These are phyloP conservation scores for Aspergillus sp. DNA, from an alignment of 2,329 filamentous ascomycete genomes.

Conservation along the genomic window DNA sequence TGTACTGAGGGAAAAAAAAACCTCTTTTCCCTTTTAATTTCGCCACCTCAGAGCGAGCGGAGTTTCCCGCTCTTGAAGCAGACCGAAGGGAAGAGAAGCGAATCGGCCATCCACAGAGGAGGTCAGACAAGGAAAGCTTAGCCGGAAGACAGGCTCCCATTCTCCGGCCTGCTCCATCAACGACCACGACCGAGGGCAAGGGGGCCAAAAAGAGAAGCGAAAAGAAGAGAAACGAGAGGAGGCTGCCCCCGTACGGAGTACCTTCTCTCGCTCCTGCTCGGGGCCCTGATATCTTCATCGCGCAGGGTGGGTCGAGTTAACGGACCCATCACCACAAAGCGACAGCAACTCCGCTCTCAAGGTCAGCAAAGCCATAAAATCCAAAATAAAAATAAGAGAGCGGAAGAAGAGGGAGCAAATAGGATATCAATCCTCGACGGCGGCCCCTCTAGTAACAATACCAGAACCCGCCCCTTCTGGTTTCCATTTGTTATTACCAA, in stretches of 20 bases:
- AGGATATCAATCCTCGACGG: not conserved
- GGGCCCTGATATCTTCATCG: conserved; percentile 13
- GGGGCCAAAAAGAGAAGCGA: conserved; percentile 12
- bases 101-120: conserved; percentile 7
- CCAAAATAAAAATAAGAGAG: not conserved
- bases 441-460: conserved; percentile 15
- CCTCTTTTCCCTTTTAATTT: conserved; percentile 9
- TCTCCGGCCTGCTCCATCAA: conserved; percentile 2
- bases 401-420: conserved; percentile 2
- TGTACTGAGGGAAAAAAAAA: conserved; percentile 7
- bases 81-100: conserved; percentile 4
- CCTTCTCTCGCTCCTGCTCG: conserved; percentile 1
- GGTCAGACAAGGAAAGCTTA: conserved; percentile 24
- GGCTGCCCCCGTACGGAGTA: not conserved
- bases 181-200: conserved; percentile 18
- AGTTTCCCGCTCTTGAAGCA: conserved; percentile 14
- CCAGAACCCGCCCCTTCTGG: conserved; percentile 16
- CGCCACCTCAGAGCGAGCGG: conserved; percentile 19
- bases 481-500: conserved; percentile 14
- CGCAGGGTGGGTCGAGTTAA: conserved; percentile 20
- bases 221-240: conserved; percentile 2
- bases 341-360: conserved; percentile 18
- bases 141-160: conserved; percentile 13
- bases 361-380: not conserved
- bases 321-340: conserved; percentile 25